A percentile compares a stretch with the other conserved stretches of the same genome.
phyloP scores from a whole-genome alignment of 1,284 basidiomycete species.

The Microbotryum scabiosae region DNA sequence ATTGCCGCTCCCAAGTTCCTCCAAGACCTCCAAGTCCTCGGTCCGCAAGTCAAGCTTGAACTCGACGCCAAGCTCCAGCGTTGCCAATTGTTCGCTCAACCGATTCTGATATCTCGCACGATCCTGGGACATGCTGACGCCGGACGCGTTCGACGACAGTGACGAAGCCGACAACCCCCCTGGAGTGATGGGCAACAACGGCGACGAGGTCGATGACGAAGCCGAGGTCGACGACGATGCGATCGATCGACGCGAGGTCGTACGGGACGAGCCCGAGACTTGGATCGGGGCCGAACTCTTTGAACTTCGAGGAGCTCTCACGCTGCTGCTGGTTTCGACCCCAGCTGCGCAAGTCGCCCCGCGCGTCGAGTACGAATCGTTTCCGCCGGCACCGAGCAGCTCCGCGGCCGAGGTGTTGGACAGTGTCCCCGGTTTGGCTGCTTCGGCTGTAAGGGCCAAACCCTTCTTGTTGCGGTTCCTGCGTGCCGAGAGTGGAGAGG shows the following conservation, averaged over 20 bases:
- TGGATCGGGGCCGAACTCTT: conserved; percentile 11
- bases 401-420: conserved; percentile 9
- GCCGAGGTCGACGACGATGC: background rate
- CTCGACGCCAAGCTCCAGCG: conserved; percentile 41
- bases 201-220: conserved; percentile 1
- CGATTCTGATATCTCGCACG: conserved; percentile 12
- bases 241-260: background rate
- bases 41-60: conserved; percentile 43
- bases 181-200: conserved; percentile 19
- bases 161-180: conserved; percentile 3
- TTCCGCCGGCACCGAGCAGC: background rate
- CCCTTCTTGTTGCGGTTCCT: conserved; percentile 31
- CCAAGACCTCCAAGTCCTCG: conserved; percentile 53
- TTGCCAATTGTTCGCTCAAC: conserved; percentile 32
- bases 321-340: background rate
- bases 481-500: background rate
- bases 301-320: background rate
- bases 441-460: conserved; percentile 13
- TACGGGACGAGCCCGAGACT: conserved; percentile 14
- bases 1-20: conserved; percentile 92
- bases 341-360: background rate
- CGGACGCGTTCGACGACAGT: background rate
- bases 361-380: too few species aligned
- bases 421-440: conserved; percentile 27
- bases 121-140: background rate